phyloP scores from a whole-genome alignment of 805 yeast genomes.

The Saturnispora mendoncae region DNA sequence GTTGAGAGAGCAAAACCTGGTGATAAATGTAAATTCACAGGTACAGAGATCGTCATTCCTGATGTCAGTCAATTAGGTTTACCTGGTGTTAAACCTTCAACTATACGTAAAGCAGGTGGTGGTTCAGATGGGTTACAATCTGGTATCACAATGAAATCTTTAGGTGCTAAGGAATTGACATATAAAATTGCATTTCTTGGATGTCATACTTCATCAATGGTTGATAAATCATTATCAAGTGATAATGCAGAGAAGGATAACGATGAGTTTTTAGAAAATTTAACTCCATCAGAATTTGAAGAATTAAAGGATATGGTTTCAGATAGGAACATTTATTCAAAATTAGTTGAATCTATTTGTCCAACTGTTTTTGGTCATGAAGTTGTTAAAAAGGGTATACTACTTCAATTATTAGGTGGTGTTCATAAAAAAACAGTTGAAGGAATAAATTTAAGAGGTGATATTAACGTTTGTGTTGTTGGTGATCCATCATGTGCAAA shows the following conservation, averaged over 20 bases:
- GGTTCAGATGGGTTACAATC: conserved; percentile 63
- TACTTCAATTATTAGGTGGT: conserved; percentile 86
- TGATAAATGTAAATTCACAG: conserved; percentile 87
- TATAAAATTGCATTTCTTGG: conserved; percentile 88
- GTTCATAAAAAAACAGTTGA: conserved; percentile 91
- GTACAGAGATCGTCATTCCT: conserved; percentile 90
- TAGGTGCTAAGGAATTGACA: conserved; percentile 93
- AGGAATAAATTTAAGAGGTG: conserved; percentile 93
- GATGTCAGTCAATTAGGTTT: conserved; percentile 89
- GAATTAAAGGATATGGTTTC: conserved; percentile 87
- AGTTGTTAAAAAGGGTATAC: conserved; percentile 81
- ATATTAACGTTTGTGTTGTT: conserved; percentile 89
- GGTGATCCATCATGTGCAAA: conserved; percentile 98
- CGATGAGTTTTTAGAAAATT: conserved; percentile 65
- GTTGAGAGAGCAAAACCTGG: conserved; percentile 98
- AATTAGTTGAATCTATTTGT: conserved; percentile 79
- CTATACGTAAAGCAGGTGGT: conserved; percentile 51
- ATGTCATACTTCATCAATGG: conserved; percentile 71
- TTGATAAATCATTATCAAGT: conserved; percentile 23
- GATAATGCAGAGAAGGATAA: conserved; percentile 21
- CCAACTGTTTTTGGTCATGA: conserved; percentile 98
- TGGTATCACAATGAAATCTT: conserved; percentile 73
- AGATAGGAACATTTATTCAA: conserved; percentile 75
- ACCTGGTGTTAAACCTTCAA: conserved; percentile 88
- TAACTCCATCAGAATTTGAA: conserved; percentile 72